Evolutionary conservation across 2,329 filamentous ascomycete genomes (phyloP).

Genomic region (Curvularia sp.): DNA sequence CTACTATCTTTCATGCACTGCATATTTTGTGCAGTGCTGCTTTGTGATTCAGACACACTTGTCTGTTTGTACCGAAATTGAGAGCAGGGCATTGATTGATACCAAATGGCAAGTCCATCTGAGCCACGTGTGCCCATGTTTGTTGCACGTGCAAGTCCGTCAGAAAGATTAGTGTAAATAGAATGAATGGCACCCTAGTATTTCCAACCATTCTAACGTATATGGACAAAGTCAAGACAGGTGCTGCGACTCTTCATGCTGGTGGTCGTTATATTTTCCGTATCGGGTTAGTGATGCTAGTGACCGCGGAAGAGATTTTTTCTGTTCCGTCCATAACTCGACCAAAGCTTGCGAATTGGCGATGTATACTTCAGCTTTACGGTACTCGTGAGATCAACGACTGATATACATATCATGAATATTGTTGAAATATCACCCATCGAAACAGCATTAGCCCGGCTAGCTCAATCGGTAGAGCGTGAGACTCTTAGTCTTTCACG

Average conservation of each 20-base stretch:
- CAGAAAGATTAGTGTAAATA: not conserved
- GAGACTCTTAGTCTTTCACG: slow-evolving; percentile 47
- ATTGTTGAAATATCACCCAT: no score
- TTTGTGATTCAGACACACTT: not conserved
- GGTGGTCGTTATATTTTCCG: not conserved
- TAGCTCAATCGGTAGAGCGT: slow-evolving; percentile 52
- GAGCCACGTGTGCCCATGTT: not conserved
- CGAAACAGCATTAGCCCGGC: slow-evolving; percentile 6
- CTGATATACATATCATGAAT: no score
- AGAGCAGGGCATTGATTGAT: not conserved
- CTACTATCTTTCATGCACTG: not conserved
- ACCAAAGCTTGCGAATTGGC: no score
- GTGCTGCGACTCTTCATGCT: not conserved
- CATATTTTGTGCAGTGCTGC: not conserved
- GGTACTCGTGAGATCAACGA: no score
- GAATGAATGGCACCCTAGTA: not conserved
- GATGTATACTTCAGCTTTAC: no score
- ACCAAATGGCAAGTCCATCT: not conserved
- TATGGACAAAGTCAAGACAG: not conserved
- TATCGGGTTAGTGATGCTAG: not conserved
- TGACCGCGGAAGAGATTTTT: not conserved
- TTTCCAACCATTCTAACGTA: not conserved
- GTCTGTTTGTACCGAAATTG: not conserved
- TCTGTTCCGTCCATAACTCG: not conserved
- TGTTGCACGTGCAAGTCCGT: not conserved